These are phyloP conservation scores for Sarcomyxa edulis DNA, from an alignment of 768 basidiomycete genomes.

Conservation along the genomic window DNA sequence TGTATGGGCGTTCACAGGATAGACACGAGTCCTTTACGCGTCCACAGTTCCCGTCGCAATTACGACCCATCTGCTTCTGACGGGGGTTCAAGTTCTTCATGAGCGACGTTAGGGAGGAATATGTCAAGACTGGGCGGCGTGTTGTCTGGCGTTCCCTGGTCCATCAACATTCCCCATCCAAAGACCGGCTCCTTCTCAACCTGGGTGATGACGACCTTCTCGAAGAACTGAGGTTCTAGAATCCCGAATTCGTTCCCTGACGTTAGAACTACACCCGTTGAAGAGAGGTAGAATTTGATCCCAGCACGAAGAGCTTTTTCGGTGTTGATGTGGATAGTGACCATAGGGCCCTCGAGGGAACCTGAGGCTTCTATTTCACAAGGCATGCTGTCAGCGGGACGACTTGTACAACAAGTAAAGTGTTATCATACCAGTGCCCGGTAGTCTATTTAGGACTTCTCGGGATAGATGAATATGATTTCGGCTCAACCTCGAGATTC, in stretches of 20 bases:
- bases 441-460: slow-evolving; percentile 28
- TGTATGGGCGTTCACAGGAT: no score
- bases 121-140: no score
- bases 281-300: slow-evolving; percentile 51
- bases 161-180: no score
- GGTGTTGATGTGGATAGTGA: slow-evolving; percentile 66
- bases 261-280: slow-evolving; percentile 67
- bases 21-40: no score
- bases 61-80: no score
- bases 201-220: slow-evolving; percentile 36
- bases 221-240: slow-evolving; percentile 49
- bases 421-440: no score
- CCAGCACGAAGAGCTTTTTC: slow-evolving; percentile 45
- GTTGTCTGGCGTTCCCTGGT: no score
- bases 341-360: slow-evolving; percentile 51
- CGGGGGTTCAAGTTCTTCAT: no score
- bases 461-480: slow-evolving; percentile 76
- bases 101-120: no score
- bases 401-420: no score
- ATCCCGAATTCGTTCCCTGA: slow-evolving; percentile 54
- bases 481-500: slow-evolving; percentile 60
- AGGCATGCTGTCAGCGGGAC: slow-evolving; percentile 22
- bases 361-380: slow-evolving; percentile 23
- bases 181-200: slow-evolving; percentile 4
- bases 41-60: no score